Percentiles rank a stretch among this genome's conserved stretches.
These are phyloP conservation scores for Planoprotostelium fungivorum DNA, from an alignment of 78 protist genomes.

Conservation along the genomic window DNA sequence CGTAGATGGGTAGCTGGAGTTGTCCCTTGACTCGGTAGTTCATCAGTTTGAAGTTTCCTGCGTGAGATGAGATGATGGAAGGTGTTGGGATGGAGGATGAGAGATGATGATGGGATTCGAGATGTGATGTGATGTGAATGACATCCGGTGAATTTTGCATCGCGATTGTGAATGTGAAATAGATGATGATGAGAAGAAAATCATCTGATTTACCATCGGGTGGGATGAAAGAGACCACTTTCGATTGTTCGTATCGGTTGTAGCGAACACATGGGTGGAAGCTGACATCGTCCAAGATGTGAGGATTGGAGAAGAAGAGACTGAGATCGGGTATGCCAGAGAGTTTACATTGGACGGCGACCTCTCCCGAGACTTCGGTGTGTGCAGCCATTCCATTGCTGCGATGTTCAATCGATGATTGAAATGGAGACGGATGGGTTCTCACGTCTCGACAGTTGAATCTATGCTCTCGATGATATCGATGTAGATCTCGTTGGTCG, in stretches of 20 bases:
- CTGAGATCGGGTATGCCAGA: slow-evolving; percentile 81
- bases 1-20: slow-evolving; percentile 56
- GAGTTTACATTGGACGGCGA: slow-evolving; percentile 32
- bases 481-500: slow-evolving; percentile 84
- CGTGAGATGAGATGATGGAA: not conserved
- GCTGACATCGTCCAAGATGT: slow-evolving; percentile 71
- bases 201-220: slow-evolving; percentile 69
- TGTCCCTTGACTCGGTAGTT: slow-evolving; percentile 55
- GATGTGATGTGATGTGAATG: too few species aligned
- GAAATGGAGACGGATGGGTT: too few species aligned
- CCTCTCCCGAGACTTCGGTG: slow-evolving; percentile 59
- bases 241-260: slow-evolving; percentile 55
- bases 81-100: too few species aligned
- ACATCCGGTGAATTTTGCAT: not conserved
- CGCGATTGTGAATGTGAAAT: not conserved
- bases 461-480: slow-evolving; percentile 88
- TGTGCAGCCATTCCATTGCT: slow-evolving; percentile 57
- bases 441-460: slow-evolving; percentile 61
- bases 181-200: not conserved
- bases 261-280: slow-evolving; percentile 85
- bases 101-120: too few species aligned
- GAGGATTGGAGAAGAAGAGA: slow-evolving; percentile 67
- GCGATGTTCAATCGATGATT: not conserved
- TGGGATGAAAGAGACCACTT: slow-evolving; percentile 68
- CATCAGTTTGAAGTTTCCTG: slow-evolving; percentile 47